These are phyloP conservation scores for Helenozyma baotianmanensis DNA, from an alignment of 805 yeast genomes.

Conservation along the genomic window DNA sequence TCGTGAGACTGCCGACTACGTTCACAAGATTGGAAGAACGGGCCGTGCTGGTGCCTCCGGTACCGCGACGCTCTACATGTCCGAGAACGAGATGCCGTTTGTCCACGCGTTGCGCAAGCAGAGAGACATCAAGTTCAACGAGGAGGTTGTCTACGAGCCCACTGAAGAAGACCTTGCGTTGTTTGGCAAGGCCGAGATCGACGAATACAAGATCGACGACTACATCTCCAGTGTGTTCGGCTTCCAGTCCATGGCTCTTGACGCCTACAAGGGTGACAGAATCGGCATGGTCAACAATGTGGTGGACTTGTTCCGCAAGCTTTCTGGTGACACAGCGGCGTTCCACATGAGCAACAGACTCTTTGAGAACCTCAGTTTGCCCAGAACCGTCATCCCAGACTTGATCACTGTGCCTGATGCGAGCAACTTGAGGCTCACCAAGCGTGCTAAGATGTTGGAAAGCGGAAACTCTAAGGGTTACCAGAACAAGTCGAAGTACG, in stretches of 20 bases:
- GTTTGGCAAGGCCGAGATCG: constrained; percentile 13
- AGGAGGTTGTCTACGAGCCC: constrained; percentile 36
- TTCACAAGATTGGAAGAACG: constrained; percentile 94
- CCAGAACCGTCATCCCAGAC: constrained; percentile 13
- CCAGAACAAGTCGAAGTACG: too few relatives aligned
- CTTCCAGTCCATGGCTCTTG: constrained; percentile 24
- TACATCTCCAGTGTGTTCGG: constrained; percentile 24
- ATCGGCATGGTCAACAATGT: constrained; percentile 8
- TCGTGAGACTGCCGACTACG: constrained; percentile 67
- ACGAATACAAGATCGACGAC: constrained; percentile 20
- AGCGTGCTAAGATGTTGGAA: too few relatives aligned
- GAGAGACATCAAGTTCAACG: constrained; percentile 53
- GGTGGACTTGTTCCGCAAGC: constrained; percentile 8
- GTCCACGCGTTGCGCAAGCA: constrained; percentile 41
- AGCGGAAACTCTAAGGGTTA: too few relatives aligned
- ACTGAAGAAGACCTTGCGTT: constrained; percentile 29
- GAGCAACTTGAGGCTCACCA: too few relatives aligned
- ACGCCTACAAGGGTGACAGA: constrained; percentile 10
- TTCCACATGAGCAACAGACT: constrained; percentile 6
- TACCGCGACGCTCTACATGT: constrained; percentile 55
- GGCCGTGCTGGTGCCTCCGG: constrained; percentile 89
- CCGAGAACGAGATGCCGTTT: constrained; percentile 55
- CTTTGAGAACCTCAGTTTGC: constrained; percentile 13
- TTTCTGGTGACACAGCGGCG: constrained; percentile 5
- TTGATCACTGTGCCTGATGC: too few relatives aligned